Conservation (phyloP, 495 filamentous ascomycete species). For the Staphylotrichum tortipilum region DNA sequence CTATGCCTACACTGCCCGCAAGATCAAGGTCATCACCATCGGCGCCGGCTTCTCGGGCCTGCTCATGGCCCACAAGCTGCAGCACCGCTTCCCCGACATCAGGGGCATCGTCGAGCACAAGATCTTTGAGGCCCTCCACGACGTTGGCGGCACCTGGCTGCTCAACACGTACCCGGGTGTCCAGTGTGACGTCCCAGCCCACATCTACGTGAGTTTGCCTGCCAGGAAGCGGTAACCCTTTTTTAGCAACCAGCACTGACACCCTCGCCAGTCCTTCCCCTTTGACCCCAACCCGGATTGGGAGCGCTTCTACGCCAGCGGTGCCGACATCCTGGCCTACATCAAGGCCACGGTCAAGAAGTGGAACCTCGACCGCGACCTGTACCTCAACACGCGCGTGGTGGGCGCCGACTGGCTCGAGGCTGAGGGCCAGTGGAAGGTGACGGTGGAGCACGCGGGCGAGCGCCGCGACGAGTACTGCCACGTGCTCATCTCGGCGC, state of each 20-base stretch:
- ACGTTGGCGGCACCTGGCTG: conserved; percentile 57
- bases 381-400: conserved; percentile 43
- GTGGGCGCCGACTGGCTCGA: conserved; percentile 47
- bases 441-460: conserved; percentile 27
- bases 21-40: neutral
- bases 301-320: conserved; percentile 56
- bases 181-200: conserved; percentile 61
- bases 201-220: conserved; percentile 48
- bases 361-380: conserved; percentile 51
- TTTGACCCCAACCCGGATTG: conserved; percentile 60
- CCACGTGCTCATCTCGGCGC: conserved; percentile 47
- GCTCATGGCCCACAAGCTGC: too few species aligned
- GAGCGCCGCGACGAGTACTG: conserved; percentile 26
- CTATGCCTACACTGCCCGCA: neutral
- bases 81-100: too few species aligned
- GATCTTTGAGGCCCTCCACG: too few species aligned
- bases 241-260: too few species aligned
- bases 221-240: too few species aligned
- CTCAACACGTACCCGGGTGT: conserved; percentile 65
- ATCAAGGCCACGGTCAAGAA: conserved; percentile 53
- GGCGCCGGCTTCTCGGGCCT: too few species aligned
- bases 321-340: conserved; percentile 57
- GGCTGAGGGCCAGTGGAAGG: conserved; percentile 41
- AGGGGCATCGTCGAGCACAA: too few species aligned
- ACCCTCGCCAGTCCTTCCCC: conserved; percentile 33